Percentiles rank a stretch among this genome's conserved stretches.
Conservation (phyloP, 2,329 filamentous ascomycete species). For the Fusarium duplospermum region DNA sequence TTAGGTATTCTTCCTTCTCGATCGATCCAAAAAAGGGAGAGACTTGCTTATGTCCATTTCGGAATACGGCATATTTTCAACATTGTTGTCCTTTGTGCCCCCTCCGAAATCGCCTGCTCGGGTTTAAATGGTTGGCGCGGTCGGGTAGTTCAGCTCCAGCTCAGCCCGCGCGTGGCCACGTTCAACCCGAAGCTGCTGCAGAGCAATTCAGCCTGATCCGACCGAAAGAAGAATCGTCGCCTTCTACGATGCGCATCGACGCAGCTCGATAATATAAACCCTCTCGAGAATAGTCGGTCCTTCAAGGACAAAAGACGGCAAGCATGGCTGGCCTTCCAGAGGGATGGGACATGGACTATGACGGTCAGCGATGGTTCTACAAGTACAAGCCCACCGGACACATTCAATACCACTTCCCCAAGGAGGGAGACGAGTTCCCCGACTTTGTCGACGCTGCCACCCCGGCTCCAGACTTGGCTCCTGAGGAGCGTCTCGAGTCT, state of each 20-base stretch:
- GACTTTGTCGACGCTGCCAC: slow-evolving; percentile 58
- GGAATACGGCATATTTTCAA: neutral
- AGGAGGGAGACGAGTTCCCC: slow-evolving; percentile 68
- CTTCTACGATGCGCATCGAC: slow-evolving; percentile 23
- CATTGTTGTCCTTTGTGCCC: neutral
- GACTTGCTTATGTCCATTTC: neutral
- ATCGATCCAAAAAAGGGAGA: neutral
- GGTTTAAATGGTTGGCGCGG: slow-evolving; percentile 1
- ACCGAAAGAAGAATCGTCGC: slow-evolving; percentile 4
- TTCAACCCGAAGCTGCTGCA: slow-evolving; percentile 24
- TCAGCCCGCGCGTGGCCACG: slow-evolving; percentile 17
- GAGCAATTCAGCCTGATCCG: slow-evolving; percentile 4
- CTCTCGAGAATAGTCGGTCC: neutral
- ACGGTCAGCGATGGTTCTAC: slow-evolving; percentile 69
- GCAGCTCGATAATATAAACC: slow-evolving; percentile 27
- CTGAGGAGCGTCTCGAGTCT: slow-evolving; percentile 65
- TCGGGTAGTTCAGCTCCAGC: neutral
- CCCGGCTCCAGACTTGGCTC: slow-evolving; percentile 55
- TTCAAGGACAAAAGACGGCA: slow-evolving; percentile 15
- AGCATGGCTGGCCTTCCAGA: slow-evolving; percentile 57
- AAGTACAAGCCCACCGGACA: slow-evolving; percentile 65
- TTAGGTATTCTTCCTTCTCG: neutral
- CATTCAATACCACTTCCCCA: slow-evolving; percentile 67
- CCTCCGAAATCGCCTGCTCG: slow-evolving; percentile 7
- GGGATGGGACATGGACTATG: slow-evolving; percentile 69